phyloP scores from a whole-genome alignment of 345 rosid genomes.

The Eucalyptus caleyi region DNA sequence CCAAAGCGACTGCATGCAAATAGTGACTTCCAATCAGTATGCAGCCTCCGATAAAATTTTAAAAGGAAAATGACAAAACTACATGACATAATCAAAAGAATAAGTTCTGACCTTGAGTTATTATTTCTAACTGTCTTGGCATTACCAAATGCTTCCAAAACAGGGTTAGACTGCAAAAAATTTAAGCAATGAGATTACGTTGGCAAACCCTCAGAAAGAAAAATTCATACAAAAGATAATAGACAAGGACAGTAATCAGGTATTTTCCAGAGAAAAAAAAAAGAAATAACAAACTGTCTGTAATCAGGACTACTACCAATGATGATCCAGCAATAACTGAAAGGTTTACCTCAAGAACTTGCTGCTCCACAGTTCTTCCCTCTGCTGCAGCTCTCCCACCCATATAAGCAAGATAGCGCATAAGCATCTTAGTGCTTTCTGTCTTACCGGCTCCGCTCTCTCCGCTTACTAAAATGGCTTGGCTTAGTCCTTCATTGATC shows the following conservation, averaged over 20 bases:
- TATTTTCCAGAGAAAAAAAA: background rate
- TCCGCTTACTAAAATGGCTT: slow-evolving; percentile 93
- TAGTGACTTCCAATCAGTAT: background rate
- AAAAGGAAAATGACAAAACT: background rate
- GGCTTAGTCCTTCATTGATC: slow-evolving; percentile 85
- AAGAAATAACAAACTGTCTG: background rate
- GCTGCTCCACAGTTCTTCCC: slow-evolving; percentile 88
- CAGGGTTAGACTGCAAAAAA: slow-evolving; percentile 84
- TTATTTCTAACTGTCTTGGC: slow-evolving; percentile 97
- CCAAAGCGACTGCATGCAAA: slow-evolving; percentile 82
- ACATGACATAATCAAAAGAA: background rate
- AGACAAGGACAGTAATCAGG: background rate
- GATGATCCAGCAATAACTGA: background rate
- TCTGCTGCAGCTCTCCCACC: slow-evolving; percentile 79
- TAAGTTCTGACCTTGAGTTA: slow-evolving; percentile 70
- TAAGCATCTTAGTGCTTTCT: slow-evolving; percentile 96
- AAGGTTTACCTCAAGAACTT: slow-evolving; percentile 77
- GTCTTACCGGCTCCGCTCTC: slow-evolving; percentile 99
- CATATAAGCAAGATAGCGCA: slow-evolving; percentile 91
- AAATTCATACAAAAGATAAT: background rate
- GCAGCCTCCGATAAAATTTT: background rate
- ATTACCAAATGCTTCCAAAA: slow-evolving; percentile 98
- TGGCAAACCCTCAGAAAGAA: background rate
- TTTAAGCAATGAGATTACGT: background rate
- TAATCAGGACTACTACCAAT: background rate